These are phyloP conservation scores for Letharia lupina DNA, from an alignment of 495 filamentous ascomycete genomes.

Conservation along the genomic window DNA sequence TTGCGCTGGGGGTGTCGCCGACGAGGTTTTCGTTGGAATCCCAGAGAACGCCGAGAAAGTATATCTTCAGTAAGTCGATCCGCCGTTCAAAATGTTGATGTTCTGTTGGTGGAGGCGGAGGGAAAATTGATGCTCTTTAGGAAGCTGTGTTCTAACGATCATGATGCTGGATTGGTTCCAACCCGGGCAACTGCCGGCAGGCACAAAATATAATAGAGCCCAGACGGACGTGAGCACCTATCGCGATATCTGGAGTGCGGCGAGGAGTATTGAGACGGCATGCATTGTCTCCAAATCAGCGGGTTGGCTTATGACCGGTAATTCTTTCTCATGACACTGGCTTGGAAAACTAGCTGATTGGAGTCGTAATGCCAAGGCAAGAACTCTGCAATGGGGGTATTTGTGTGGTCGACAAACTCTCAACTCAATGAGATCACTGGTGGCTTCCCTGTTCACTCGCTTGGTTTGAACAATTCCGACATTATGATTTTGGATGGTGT, in stretches of 20 bases:
- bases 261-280: not conserved
- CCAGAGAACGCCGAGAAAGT: conserved; percentile 11
- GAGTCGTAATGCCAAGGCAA: not conserved
- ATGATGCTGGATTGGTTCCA: conserved; percentile 12
- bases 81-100: not conserved
- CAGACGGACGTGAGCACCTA: conserved; percentile 9
- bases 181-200: not conserved
- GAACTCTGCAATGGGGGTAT: conserved; percentile 11
- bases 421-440: not conserved
- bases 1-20: not conserved
- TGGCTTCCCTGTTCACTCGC: not conserved
- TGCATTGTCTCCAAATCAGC: not conserved
- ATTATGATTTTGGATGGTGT: not conserved
- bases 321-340: not conserved
- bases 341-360: not conserved
- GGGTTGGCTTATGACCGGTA: conserved; percentile 8
- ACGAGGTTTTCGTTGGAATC: not conserved
- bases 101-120: not conserved
- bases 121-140: not conserved
- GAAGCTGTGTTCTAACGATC: conserved; percentile 6
- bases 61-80: conserved; percentile 6
- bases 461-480: not conserved
- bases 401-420: conserved; percentile 12
- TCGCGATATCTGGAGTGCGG: conserved; percentile 3
- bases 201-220: not conserved